Base-by-base conservation (phyloP, 192 early-diverging fungal genomes). In the Linnemannia exigua region DNA sequence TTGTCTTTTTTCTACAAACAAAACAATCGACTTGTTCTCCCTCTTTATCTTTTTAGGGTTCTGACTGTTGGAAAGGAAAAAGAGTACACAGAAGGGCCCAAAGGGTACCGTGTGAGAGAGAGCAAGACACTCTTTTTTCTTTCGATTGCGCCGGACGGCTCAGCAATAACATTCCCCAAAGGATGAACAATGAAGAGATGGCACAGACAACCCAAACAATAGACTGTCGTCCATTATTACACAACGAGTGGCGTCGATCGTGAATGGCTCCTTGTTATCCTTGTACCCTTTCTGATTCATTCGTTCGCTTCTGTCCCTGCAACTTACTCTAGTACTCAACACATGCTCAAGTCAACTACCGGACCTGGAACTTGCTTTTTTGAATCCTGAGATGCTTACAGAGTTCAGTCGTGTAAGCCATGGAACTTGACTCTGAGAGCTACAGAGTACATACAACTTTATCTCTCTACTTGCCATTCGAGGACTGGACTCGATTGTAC, bases 151-250 rank as follows among this genome's bases (percentile, higher is more conserved):
- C 54, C 54, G n/a, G 25, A n/a, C 25, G 25, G 8, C 54, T 61
- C 54, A 61, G 25, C 41, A 61, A n/a, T n/a, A n/a, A n/a, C n/a
- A n/a, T n/a, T 61, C 25, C 54, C 28, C 8, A 25, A 63, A 31
- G 25, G 58, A 58, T 12, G 5, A 44, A 1, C 12, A 20, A 6
- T 63, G 58, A 25, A n/a, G 11, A 22, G 50, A 58, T 63, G 28
- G 58, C 58, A 63, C 58, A 63, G 58, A 63, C 58, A 63, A 15
- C 25, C n/a, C n/a, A n/a, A 63, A 63, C 52, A 22, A 63, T 16
- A 1, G 3, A 15, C 58, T 17, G 19, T 20, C 20, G n/a, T n/a
- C n/a, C n/a, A n/a, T n/a, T n/a, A n/a, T n/a, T n/a, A 52, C 25
- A 31, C 58, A 63, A 63, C 28, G 28, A 63, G n/a, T n/a, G 58